A percentile compares a stretch with the other conserved stretches of the same genome.
phyloP scores from a whole-genome alignment of 352 stramenopile genomes.

The Phytophthora europaea region DNA sequence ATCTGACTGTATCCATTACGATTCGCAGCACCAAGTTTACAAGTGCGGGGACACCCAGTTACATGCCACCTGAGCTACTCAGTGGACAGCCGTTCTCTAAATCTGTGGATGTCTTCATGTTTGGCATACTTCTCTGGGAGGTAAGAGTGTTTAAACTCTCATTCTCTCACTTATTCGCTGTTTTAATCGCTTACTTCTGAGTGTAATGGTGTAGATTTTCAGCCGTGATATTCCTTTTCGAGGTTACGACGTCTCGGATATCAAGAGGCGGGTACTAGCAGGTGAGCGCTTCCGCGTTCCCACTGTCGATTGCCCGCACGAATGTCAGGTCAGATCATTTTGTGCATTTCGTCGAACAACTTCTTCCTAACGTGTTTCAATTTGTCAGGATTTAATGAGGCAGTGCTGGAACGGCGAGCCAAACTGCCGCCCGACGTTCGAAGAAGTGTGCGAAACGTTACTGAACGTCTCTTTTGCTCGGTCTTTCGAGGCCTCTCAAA shows the following conservation, averaged over 20 bases:
- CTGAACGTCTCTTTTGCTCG: slow-evolving; percentile 41
- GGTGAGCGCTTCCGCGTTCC: slow-evolving; percentile 84
- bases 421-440: slow-evolving; percentile 58
- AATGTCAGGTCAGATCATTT: slow-evolving; percentile 52
- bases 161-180: neutral
- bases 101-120: slow-evolving; percentile 94
- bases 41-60: slow-evolving; percentile 90
- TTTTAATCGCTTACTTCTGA: neutral
- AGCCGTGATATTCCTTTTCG: slow-evolving; percentile 82
- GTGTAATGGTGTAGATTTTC: slow-evolving; percentile 68
- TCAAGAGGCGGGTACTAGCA: slow-evolving; percentile 72
- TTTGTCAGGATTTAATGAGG: slow-evolving; percentile 67
- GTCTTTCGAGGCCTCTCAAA: slow-evolving; percentile 46
- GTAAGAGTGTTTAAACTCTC: slow-evolving; percentile 12
- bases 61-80: slow-evolving; percentile 92
- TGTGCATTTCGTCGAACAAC: neutral
- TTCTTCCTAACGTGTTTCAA: neutral
- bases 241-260: slow-evolving; percentile 77
- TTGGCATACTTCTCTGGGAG: slow-evolving; percentile 94
- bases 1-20: neutral
- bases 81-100: slow-evolving; percentile 87
- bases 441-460: slow-evolving; percentile 65
- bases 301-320: slow-evolving; percentile 70
- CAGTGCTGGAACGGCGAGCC: slow-evolving; percentile 75
- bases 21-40: slow-evolving; percentile 74